These are phyloP conservation scores for Pisolithus albus DNA, from an alignment of 768 basidiomycete genomes.

Conservation along the genomic window DNA sequence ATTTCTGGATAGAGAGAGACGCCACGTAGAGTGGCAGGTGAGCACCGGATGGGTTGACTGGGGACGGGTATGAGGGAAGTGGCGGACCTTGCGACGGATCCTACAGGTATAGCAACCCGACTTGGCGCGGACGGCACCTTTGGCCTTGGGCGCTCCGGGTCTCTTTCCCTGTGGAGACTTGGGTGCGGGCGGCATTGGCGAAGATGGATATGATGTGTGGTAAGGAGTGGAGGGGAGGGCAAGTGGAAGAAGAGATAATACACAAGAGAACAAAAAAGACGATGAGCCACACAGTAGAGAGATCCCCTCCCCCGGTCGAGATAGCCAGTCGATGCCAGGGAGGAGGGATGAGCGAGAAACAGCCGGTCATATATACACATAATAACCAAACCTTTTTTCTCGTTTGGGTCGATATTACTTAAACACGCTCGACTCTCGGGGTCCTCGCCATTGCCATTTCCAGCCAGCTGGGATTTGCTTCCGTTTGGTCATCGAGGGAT, in stretches of 20 bases:
- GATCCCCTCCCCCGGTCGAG: not conserved
- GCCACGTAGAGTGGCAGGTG: constrained; percentile 9
- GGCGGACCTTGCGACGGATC: constrained; percentile 69
- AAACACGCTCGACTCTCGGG: constrained; percentile 7
- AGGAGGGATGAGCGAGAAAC: too few species aligned
- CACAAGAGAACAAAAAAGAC: not conserved
- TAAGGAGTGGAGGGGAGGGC: constrained; percentile 7
- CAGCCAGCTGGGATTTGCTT: constrained; percentile 18
- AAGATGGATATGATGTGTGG: not conserved
- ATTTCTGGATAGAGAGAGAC: constrained; percentile 49
- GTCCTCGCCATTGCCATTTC: constrained; percentile 11
- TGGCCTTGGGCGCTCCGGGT: constrained; percentile 59
- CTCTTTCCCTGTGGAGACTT: constrained; percentile 37
- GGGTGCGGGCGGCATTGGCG: constrained; percentile 30
- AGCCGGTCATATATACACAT: too few species aligned
- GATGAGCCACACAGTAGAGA: constrained; percentile 1
- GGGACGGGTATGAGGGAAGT: constrained; percentile 2
- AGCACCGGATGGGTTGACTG: constrained; percentile 6
- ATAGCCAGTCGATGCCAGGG: too few species aligned
- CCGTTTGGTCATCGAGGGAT: constrained; percentile 5
- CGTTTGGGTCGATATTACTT: not conserved
- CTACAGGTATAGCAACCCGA: constrained; percentile 87
- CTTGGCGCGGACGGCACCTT: constrained; percentile 80
- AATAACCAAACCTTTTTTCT: too few species aligned
- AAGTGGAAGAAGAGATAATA: not conserved